A percentile compares a stretch with the other conserved stretches of the same genome.
These are phyloP conservation scores for Saccharomyces hybrid DNA, from an alignment of 1,139 yeast species.

Conservation along the genomic window DNA sequence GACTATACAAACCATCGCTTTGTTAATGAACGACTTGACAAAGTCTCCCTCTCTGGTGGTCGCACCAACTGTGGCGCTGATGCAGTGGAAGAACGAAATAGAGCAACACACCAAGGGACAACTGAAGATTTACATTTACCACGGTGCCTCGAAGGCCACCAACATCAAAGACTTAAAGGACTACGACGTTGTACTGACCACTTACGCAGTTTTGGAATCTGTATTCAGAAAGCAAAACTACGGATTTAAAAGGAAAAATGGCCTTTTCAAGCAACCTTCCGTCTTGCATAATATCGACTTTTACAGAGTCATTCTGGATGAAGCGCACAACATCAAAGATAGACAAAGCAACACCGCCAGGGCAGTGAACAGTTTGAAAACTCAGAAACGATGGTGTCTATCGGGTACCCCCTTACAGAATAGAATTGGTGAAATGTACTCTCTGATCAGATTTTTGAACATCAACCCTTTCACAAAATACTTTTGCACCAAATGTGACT, in stretches of 20 bases:
- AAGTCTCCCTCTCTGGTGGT: slow-evolving; percentile 78
- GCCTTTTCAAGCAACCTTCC: slow-evolving; percentile 66
- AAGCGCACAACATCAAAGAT: slow-evolving; percentile 95
- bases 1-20: slow-evolving; percentile 87
- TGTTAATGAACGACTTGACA: slow-evolving; percentile 59
- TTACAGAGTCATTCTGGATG: slow-evolving; percentile 87
- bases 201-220: slow-evolving; percentile 86
- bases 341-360: slow-evolving; percentile 87
- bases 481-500: slow-evolving; percentile 85
- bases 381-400: slow-evolving; percentile 79
- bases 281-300: slow-evolving; percentile 68
- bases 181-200: slow-evolving; percentile 79
- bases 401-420: slow-evolving; percentile 96
- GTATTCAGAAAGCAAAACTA: slow-evolving; percentile 72
- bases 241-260: slow-evolving; percentile 71
- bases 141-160: slow-evolving; percentile 72
- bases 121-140: slow-evolving; percentile 63
- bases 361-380: slow-evolving; percentile 68
- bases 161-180: slow-evolving; percentile 48
- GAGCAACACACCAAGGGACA: slow-evolving; percentile 69
- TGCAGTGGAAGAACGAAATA: slow-evolving; percentile 96
- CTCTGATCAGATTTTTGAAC: slow-evolving; percentile 74
- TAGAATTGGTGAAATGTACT: slow-evolving; percentile 91
- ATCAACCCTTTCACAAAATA: slow-evolving; percentile 82
- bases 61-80: slow-evolving; percentile 94